Evolutionary conservation across 306 rosid genomes (phyloP).

Genomic region (Glycine latifolia): DNA sequence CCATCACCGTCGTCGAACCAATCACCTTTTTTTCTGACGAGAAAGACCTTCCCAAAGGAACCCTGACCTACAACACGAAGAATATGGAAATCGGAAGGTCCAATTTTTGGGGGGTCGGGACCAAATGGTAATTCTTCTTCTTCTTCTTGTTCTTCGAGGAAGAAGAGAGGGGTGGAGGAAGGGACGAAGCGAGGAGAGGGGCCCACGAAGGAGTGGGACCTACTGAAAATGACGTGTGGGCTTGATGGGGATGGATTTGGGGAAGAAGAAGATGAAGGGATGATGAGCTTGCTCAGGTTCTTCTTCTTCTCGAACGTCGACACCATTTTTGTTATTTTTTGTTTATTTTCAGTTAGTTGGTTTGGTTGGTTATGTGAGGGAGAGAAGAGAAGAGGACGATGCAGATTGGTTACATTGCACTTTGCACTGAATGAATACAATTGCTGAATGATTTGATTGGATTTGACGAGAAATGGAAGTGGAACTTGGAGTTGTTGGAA

Average conservation of each 20-base stretch:
- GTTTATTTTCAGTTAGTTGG: background rate
- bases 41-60: conserved; percentile 93
- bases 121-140: conserved; percentile 1
- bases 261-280: conserved; percentile 58
- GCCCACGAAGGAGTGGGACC: conserved; percentile 97
- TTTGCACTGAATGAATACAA: background rate
- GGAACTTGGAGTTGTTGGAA: background rate
- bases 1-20: conserved; percentile 46
- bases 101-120: conserved; percentile 46
- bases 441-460: conserved; percentile 10
- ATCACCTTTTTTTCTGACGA: conserved; percentile 62
- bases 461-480: background rate
- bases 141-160: conserved; percentile 42
- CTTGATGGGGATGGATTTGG: conserved; percentile 48
- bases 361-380: background rate
- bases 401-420: background rate
- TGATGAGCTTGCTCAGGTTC: conserved; percentile 65
- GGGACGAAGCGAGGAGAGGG: conserved; percentile 81
- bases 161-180: conserved; percentile 53
- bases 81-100: conserved; percentile 83
- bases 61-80: conserved; percentile 85
- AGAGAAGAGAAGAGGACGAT: background rate
- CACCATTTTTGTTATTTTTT: conserved; percentile 51
- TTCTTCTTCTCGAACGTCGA: conserved; percentile 59
- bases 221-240: conserved; percentile 69